These are phyloP conservation scores for Metarhizium brunneum DNA, from an alignment of 2,329 filamentous ascomycete genomes.

Conservation along the genomic window DNA sequence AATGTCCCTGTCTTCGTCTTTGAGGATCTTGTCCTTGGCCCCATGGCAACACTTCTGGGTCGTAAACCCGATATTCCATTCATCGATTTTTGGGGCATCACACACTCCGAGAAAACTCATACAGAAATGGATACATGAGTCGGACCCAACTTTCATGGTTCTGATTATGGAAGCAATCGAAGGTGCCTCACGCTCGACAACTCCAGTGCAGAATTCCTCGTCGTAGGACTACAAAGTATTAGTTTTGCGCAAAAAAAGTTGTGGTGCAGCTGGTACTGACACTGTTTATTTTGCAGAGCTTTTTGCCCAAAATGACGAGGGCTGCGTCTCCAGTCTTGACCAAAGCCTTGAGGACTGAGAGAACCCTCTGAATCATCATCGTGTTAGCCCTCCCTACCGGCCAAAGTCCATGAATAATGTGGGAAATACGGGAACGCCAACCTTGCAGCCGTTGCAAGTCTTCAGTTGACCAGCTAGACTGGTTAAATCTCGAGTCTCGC, in stretches of 20 bases:
- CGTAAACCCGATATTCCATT: conserved; percentile 34
- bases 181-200: conserved; percentile 40
- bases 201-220: conserved; percentile 42
- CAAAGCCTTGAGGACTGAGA: conserved; percentile 27
- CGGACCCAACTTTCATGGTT: conserved; percentile 35
- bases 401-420: not conserved
- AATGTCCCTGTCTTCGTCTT: conserved; percentile 34
- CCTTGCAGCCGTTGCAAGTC: conserved; percentile 7
- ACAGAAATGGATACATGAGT: conserved; percentile 42
- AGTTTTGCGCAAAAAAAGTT: not conserved
- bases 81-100: conserved; percentile 32
- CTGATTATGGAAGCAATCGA: conserved; percentile 39
- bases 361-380: not conserved
- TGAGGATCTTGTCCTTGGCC: conserved; percentile 21
- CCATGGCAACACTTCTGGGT: conserved; percentile 22
- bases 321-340: conserved; percentile 29
- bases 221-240: conserved; percentile 31
- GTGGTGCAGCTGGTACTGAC: conserved; percentile 9
- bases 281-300: conserved; percentile 18
- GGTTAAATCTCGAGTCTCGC: not conserved
- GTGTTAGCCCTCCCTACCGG: not conserved
- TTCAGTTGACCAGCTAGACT: not conserved
- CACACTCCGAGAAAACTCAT: conserved; percentile 42
- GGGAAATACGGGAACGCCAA: not conserved
- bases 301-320: conserved; percentile 21